Evolutionary conservation across 139 green algal species (phyloP).

Genomic region (Chlamydomonas schloesseri): DNA sequence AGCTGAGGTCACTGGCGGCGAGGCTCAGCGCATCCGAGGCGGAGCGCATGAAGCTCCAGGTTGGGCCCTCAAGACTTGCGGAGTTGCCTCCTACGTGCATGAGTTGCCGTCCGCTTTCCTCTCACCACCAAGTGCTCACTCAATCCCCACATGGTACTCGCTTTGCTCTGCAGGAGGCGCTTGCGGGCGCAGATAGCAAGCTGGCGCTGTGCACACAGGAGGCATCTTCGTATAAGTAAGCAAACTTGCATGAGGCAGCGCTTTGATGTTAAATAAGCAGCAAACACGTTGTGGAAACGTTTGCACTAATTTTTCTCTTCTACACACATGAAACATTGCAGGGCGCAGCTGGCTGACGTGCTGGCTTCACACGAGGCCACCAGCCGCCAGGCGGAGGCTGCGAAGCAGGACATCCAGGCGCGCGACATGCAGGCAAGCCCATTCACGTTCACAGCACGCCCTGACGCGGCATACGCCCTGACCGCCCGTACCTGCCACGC

Average conservation of each 20-base stretch:
- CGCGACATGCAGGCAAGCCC: constrained; percentile 20
- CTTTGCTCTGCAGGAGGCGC: background rate
- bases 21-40: background rate
- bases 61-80: background rate
- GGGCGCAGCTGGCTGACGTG: constrained; percentile 9
- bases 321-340: background rate
- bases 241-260: too few relatives aligned
- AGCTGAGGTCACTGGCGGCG: background rate
- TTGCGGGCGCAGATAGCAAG: constrained; percentile 4
- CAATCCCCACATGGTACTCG: too few relatives aligned
- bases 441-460: too few relatives aligned
- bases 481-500: too few relatives aligned
- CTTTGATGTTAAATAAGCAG: too few relatives aligned
- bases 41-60: constrained; percentile 35
- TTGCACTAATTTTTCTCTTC: too few relatives aligned
- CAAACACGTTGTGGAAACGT: too few relatives aligned
- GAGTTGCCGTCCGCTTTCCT: too few relatives aligned
- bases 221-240: constrained; percentile 24
- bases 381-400: background rate
- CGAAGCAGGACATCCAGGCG: constrained; percentile 27
- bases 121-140: too few relatives aligned
- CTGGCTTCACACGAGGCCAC: background rate
- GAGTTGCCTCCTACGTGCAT: too few relatives aligned
- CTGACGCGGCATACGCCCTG: too few relatives aligned
- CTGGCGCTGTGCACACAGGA: constrained; percentile 1